A percentile compares a stretch with the other conserved stretches of the same genome.
These are phyloP conservation scores for Ophiostoma angusticollis DNA, from an alignment of 2,329 filamentous ascomycete genomes.

Conservation along the genomic window DNA sequence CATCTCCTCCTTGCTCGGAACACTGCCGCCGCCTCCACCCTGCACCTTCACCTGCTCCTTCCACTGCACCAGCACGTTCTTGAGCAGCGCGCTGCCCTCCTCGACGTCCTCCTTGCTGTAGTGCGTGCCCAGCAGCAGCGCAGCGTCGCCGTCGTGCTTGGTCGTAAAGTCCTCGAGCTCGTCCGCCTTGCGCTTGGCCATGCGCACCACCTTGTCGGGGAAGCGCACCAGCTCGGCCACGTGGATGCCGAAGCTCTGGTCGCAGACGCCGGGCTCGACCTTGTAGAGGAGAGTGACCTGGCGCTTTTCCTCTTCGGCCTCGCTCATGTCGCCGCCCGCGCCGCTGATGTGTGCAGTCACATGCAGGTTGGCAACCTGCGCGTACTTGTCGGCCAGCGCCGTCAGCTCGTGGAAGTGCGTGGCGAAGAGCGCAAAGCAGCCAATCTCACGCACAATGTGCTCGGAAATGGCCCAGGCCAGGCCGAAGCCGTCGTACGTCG, in stretches of 20 bases:
- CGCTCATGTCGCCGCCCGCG: slow-evolving; percentile 17
- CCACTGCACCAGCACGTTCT: slow-evolving; percentile 73
- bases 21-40: slow-evolving; percentile 20
- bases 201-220: slow-evolving; percentile 91
- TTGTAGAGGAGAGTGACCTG: slow-evolving; percentile 96
- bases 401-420: slow-evolving; percentile 98
- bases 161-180: slow-evolving; percentile 91
- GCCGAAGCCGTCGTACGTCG: slow-evolving; percentile 95
- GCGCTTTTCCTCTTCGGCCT: slow-evolving; percentile 38
- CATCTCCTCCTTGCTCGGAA: slow-evolving; percentile 62
- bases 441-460: slow-evolving; percentile 90
- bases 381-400: slow-evolving; percentile 72
- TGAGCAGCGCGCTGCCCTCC: slow-evolving; percentile 72
- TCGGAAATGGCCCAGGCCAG: slow-evolving; percentile 99
- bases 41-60: slow-evolving; percentile 55
- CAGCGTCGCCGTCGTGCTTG: slow-evolving; percentile 56
- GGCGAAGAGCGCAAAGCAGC: slow-evolving; percentile 87
- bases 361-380: slow-evolving; percentile 84
- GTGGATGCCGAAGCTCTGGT: slow-evolving; percentile 97
- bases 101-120: slow-evolving; percentile 81
- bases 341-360: slow-evolving; percentile 84
- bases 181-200: slow-evolving; percentile 98
- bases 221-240: slow-evolving; percentile 95
- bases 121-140: slow-evolving; percentile 31
- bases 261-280: slow-evolving; percentile 87